Conservation (phyloP, 495 filamentous ascomycete species). For the Neurospora tetraspora region DNA sequence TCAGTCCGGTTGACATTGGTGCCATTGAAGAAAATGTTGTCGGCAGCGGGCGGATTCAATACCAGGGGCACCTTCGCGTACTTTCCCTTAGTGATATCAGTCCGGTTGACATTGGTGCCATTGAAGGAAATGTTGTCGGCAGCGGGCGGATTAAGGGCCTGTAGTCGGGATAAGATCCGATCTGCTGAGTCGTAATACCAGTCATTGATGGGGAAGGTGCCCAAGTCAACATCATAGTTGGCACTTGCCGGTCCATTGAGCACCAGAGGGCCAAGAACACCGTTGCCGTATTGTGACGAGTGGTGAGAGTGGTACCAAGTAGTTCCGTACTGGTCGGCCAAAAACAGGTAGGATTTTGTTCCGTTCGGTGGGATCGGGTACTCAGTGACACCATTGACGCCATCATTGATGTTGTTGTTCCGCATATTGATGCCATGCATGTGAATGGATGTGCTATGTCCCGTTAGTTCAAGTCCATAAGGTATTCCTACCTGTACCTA, state of each 20-base stretch:
- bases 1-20: slow-evolving; percentile 28
- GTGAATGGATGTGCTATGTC: slow-evolving; percentile 2
- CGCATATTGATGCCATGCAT: slow-evolving; percentile 41
- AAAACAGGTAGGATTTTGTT: slow-evolving; percentile 33
- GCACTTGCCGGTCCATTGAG: slow-evolving; percentile 44
- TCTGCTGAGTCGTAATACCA: slow-evolving; percentile 29
- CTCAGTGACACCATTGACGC: slow-evolving; percentile 33
- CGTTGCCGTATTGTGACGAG: slow-evolving; percentile 42
- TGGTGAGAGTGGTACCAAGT: slow-evolving; percentile 47
- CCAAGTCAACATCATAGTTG: slow-evolving; percentile 44
- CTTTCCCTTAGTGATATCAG: slow-evolving; percentile 19
- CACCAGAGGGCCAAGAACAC: slow-evolving; percentile 39
- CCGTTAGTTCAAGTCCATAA: not conserved
- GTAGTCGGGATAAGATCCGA: slow-evolving; percentile 3
- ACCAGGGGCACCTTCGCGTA: slow-evolving; percentile 18
- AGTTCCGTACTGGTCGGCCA: slow-evolving; percentile 43
- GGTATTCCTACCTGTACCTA: no score
- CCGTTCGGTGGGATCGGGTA: slow-evolving; percentile 36
- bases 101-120: slow-evolving; percentile 27
- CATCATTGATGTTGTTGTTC: slow-evolving; percentile 22
- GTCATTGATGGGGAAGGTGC: slow-evolving; percentile 32
- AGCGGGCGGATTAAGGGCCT: not conserved
- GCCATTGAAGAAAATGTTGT: slow-evolving; percentile 16
- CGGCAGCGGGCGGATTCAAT: slow-evolving; percentile 14
- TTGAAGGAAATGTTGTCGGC: slow-evolving; percentile 10